Conservation (phyloP, 1,139 yeast species). For the Diutina pseudorugosa region DNA sequence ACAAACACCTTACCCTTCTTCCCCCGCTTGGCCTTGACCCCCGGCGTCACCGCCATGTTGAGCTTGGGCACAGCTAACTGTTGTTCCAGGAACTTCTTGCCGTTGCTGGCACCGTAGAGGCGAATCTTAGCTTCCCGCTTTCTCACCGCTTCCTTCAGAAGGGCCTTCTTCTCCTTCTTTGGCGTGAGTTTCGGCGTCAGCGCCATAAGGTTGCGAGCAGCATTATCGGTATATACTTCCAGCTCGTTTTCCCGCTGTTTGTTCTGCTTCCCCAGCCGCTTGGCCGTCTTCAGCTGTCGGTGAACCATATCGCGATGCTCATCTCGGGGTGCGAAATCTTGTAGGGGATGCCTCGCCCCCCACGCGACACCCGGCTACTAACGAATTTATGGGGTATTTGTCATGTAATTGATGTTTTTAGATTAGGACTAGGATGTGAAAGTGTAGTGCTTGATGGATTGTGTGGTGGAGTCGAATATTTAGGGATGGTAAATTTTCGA, state of each 20-base stretch:
- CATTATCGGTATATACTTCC: conserved; percentile 52
- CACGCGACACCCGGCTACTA: too few species aligned
- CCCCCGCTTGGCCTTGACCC: conserved; percentile 64
- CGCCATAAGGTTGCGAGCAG: conserved; percentile 53
- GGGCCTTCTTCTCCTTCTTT: conserved; percentile 40
- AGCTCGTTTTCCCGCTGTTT: conserved; percentile 47
- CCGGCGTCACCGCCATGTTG: conserved; percentile 78
- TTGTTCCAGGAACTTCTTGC: conserved; percentile 58
- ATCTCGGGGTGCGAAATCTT: background rate
- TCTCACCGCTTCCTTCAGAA: conserved; percentile 41
- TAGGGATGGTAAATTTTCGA: too few species aligned
- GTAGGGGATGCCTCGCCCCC: too few species aligned
- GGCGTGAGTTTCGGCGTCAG: conserved; percentile 54
- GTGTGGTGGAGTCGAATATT: too few species aligned
- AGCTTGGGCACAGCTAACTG: conserved; percentile 69
- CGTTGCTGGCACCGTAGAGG: conserved; percentile 59
- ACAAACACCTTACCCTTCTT: conserved; percentile 91
- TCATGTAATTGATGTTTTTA: too few species aligned
- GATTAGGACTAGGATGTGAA: too few species aligned
- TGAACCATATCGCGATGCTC: conserved; percentile 26
- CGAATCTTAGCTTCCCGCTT: conserved; percentile 54
- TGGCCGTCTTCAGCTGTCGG: conserved; percentile 48
- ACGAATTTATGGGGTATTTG: too few species aligned
- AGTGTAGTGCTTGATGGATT: too few species aligned
- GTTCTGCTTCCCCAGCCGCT: conserved; percentile 41